phyloP scores from a whole-genome alignment of 768 basidiomycete species.

The Lentinula aciculospora region DNA sequence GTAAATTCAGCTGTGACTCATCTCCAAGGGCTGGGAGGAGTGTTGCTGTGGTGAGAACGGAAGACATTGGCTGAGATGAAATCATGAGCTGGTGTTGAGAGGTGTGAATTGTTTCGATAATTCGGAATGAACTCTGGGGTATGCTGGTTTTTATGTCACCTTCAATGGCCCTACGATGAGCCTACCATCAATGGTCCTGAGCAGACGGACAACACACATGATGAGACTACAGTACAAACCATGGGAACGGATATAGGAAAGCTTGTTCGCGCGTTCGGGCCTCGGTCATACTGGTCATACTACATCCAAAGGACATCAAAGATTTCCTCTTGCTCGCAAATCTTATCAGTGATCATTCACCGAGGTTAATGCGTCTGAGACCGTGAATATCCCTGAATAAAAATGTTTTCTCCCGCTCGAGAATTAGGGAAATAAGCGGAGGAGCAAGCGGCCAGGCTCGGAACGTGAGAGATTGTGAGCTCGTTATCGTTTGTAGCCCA shows the following conservation, averaged over 20 bases:
- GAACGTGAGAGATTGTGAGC: not conserved
- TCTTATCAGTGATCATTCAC: too few species aligned
- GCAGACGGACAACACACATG: not conserved
- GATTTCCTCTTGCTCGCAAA: too few species aligned
- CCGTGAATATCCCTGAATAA: too few species aligned
- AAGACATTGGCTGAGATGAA: not conserved
- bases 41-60: not conserved
- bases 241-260: not conserved
- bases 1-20: conserved; percentile 16
- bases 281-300: not conserved
- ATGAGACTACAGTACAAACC: not conserved
- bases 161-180: not conserved
- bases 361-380: too few species aligned
- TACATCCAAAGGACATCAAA: not conserved
- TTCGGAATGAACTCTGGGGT: not conserved
- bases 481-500: too few species aligned
- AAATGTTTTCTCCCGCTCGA: too few species aligned
- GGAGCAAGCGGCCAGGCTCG: not conserved
- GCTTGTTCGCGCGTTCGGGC: not conserved
- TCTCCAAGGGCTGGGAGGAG: not conserved
- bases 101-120: not conserved
- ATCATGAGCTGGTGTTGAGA: not conserved
- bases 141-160: not conserved
- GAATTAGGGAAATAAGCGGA: too few species aligned
- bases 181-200: not conserved